phyloP scores from a whole-genome alignment of 768 basidiomycete genomes.

The Macrocybe gigantea region DNA sequence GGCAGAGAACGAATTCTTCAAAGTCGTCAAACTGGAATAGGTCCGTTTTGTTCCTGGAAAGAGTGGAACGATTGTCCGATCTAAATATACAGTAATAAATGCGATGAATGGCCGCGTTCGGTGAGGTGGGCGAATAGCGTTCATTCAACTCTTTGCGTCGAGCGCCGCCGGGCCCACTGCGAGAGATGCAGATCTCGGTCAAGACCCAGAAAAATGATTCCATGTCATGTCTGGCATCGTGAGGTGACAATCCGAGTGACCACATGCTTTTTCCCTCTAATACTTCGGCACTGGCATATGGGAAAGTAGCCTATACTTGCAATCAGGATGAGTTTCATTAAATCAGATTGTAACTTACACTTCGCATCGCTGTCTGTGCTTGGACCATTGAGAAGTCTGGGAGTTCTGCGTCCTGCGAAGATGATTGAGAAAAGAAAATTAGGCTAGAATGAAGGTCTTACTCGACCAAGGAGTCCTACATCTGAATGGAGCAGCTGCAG shows the following conservation, averaged over 20 bases:
- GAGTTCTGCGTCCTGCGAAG: too few species aligned
- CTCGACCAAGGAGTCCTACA: too few species aligned
- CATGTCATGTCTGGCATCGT: not conserved
- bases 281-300: not conserved
- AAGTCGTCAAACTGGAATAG: not conserved
- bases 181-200: constrained; percentile 1
- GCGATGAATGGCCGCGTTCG: not conserved
- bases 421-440: too few species aligned
- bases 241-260: not conserved
- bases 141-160: not conserved
- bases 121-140: not conserved
- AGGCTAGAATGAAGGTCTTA: too few species aligned
- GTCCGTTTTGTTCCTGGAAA: not conserved
- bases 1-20: too few species aligned
- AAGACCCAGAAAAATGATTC: not conserved
- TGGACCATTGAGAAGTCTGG: too few species aligned
- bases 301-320: not conserved
- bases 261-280: not conserved
- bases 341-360: not conserved
- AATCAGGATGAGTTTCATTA: not conserved
- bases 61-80: not conserved
- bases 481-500: too few species aligned
- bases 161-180: not conserved
- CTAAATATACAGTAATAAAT: not conserved
- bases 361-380: not conserved